These are phyloP conservation scores for Lyophyllum shimeji DNA, from an alignment of 768 basidiomycete species.

Conservation along the genomic window DNA sequence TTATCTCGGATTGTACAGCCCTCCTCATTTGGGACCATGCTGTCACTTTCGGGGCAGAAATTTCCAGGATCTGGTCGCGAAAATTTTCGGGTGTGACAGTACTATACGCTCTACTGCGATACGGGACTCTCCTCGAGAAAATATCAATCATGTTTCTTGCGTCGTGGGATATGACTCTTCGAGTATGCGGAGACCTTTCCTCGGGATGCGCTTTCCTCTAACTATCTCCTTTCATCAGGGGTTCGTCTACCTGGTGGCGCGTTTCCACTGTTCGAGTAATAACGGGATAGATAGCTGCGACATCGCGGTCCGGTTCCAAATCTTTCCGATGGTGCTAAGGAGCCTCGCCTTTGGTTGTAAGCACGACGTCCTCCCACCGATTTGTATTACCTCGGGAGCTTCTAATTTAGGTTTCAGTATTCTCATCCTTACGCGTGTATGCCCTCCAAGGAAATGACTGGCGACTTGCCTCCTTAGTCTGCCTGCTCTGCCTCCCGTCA, in stretches of 20 bases:
- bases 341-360: constrained; percentile 24
- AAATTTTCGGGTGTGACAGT: constrained; percentile 27
- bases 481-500: constrained; percentile 26
- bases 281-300: constrained; percentile 21
- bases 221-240: not conserved
- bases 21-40: constrained; percentile 31
- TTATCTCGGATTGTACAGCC: constrained; percentile 12
- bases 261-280: not conserved
- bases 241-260: not conserved
- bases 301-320: constrained; percentile 29
- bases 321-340: constrained; percentile 28
- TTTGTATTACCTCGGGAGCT: not conserved
- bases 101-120: constrained; percentile 26
- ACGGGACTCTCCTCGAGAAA: constrained; percentile 31
- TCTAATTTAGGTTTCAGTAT: constrained; percentile 16
- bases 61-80: constrained; percentile 26
- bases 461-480: constrained; percentile 23
- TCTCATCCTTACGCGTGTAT: constrained; percentile 28
- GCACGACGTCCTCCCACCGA: not conserved
- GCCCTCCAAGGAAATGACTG: constrained; percentile 25
- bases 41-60: constrained; percentile 26
- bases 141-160: constrained; percentile 28
- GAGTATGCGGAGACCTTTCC: constrained; percentile 18
- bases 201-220: not conserved
- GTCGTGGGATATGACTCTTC: constrained; percentile 30